phyloP scores from a whole-genome alignment of 192 early-diverging fungal genomes.

The Coemansia sp. region DNA sequence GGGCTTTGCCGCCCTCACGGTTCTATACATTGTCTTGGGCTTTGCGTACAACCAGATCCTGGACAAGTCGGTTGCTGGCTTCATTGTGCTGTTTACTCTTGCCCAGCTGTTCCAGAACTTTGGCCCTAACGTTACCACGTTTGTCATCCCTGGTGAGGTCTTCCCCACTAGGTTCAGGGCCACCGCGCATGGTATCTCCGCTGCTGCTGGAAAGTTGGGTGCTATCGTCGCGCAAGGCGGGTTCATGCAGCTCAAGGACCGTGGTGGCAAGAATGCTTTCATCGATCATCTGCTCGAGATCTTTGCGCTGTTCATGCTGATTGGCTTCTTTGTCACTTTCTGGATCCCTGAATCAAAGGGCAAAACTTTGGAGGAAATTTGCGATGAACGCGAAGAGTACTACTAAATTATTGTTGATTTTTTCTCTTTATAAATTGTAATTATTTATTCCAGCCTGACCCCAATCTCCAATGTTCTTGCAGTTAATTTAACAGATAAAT shows the following conservation, averaged over 20 bases:
- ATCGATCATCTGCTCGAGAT: constrained; percentile 66
- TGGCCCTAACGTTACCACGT: constrained; percentile 92
- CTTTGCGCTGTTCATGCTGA: constrained; percentile 75
- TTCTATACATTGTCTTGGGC: constrained; percentile 73
- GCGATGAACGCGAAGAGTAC: constrained; percentile 50
- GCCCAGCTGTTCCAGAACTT: constrained; percentile 91
- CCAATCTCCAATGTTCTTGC: too few species aligned
- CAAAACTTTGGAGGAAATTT: constrained; percentile 53
- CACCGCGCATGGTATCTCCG: constrained; percentile 78
- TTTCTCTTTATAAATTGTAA: constrained; percentile 1
- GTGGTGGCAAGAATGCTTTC: constrained; percentile 63
- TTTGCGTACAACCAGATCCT: constrained; percentile 71
- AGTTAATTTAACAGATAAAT: too few species aligned
- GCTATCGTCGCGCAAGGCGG: constrained; percentile 74
- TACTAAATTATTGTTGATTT: constrained; percentile 9
- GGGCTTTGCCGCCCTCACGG: constrained; percentile 78
- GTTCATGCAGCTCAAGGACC: constrained; percentile 69
- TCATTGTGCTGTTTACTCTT: constrained; percentile 65
- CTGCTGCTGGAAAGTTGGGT: constrained; percentile 77
- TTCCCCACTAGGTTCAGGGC: constrained; percentile 83
- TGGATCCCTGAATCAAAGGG: constrained; percentile 56
- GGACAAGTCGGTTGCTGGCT: constrained; percentile 57
- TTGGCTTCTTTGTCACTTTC: constrained; percentile 61
- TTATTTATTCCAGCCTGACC: neutral
- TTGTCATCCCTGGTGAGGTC: constrained; percentile 79